Evolutionary conservation across 2,329 filamentous ascomycete species (phyloP).

Genomic region (Colletotrichum shisoi): DNA sequence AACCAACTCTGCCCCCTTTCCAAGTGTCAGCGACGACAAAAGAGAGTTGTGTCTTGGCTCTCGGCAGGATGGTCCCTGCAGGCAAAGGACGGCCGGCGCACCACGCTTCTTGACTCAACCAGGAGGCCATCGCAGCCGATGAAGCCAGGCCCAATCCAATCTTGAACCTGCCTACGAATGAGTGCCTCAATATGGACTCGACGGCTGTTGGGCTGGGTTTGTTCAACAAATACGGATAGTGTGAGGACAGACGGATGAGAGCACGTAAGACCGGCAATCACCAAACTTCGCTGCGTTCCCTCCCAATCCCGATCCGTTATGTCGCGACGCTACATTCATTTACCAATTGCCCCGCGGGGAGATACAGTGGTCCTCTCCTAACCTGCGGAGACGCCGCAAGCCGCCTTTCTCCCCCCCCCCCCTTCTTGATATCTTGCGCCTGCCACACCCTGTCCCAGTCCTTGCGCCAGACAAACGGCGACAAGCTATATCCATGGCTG

Average conservation of each 20-base stretch:
- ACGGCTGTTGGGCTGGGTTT: background rate
- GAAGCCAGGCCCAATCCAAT: constrained; percentile 1
- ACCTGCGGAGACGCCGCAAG: background rate
- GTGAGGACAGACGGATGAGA: no score
- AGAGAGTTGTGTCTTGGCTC: constrained; percentile 13
- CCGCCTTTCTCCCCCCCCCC: background rate
- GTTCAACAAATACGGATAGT: background rate
- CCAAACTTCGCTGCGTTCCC: background rate
- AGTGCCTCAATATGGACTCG: background rate
- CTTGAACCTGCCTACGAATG: constrained; percentile 5
- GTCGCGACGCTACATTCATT: constrained; percentile 4
- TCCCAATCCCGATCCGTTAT: constrained; percentile 3
- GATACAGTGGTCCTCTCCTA: constrained; percentile 2
- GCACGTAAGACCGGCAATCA: no score
- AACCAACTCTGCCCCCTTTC: background rate
- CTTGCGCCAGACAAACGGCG: constrained; percentile 6
- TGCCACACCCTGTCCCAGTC: constrained; percentile 18
- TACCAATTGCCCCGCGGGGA: background rate
- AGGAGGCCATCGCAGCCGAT: constrained; percentile 19
- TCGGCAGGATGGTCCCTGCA: constrained; percentile 16
- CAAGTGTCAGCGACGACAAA: background rate
- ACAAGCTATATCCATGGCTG: constrained; percentile 1
- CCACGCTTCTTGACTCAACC: background rate
- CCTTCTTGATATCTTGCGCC: background rate
- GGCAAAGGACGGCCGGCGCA: background rate